A percentile compares a stretch with the other conserved stretches of the same genome.
These are phyloP conservation scores for Yamadazyma pseudoaaseri DNA, from an alignment of 1,139 yeast species.

Conservation along the genomic window DNA sequence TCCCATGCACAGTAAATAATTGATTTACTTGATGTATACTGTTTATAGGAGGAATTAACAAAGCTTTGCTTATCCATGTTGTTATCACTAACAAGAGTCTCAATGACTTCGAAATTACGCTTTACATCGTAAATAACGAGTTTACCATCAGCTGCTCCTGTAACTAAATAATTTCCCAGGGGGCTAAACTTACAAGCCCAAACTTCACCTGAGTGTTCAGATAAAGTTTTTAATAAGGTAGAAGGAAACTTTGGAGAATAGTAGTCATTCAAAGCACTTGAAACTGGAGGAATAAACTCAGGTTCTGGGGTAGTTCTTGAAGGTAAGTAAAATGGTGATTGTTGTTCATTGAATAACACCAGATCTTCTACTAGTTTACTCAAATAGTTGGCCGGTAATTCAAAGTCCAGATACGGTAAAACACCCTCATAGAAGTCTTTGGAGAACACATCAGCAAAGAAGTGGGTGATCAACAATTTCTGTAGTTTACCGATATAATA, in stretches of 20 bases:
- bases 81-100: slow-evolving; percentile 32
- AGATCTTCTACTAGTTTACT: slow-evolving; percentile 29
- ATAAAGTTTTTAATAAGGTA: slow-evolving; percentile 35
- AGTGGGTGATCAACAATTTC: slow-evolving; percentile 9
- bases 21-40: slow-evolving; percentile 40
- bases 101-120: slow-evolving; percentile 47
- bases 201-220: slow-evolving; percentile 69
- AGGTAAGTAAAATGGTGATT: slow-evolving; percentile 36
- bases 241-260: slow-evolving; percentile 47
- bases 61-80: slow-evolving; percentile 29
- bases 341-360: slow-evolving; percentile 24
- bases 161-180: slow-evolving; percentile 69
- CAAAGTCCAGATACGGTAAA: slow-evolving; percentile 14
- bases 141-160: slow-evolving; percentile 71
- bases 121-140: slow-evolving; percentile 67
- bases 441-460: slow-evolving; percentile 10
- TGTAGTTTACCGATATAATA: slow-evolving; percentile 12
- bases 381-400: slow-evolving; percentile 25
- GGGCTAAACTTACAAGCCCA: slow-evolving; percentile 84
- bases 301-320: slow-evolving; percentile 3
- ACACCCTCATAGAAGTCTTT: slow-evolving; percentile 15
- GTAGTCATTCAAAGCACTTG: slow-evolving; percentile 12
- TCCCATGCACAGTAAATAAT: slow-evolving; percentile 76
- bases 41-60: slow-evolving; percentile 25
- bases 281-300: slow-evolving; percentile 15